A percentile compares a stretch with the other conserved stretches of the same genome.
Conservation (phyloP, 352 stramenopile genomes). For the Albugo candida region DNA sequence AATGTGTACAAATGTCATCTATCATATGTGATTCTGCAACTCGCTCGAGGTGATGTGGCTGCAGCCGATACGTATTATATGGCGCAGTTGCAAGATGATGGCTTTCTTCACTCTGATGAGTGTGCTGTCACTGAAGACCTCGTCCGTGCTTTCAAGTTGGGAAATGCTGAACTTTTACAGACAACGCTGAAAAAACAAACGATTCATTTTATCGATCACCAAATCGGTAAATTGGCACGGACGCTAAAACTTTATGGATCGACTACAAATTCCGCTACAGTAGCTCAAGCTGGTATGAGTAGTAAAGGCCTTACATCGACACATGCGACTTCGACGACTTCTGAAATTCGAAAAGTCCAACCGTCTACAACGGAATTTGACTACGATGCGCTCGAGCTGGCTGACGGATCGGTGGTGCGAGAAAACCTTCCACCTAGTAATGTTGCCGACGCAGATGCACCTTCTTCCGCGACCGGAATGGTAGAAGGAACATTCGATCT, state of each 20-base stretch:
- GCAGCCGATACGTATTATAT: constrained; percentile 60
- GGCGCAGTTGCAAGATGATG: constrained; percentile 53
- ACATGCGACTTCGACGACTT: not conserved
- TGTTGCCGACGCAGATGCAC: constrained; percentile 1
- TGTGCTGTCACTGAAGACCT: constrained; percentile 56
- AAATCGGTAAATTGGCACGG: constrained; percentile 41
- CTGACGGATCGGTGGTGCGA: constrained; percentile 6
- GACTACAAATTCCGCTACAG: not conserved
- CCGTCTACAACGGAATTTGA: constrained; percentile 25
- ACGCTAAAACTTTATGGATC: constrained; percentile 43
- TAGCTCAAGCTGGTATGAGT: not conserved
- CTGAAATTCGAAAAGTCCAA: constrained; percentile 6
- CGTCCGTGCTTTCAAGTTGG: constrained; percentile 54
- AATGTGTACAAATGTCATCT: constrained; percentile 62
- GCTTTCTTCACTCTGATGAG: constrained; percentile 51
- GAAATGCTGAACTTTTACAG: constrained; percentile 56
- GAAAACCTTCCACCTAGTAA: constrained; percentile 5
- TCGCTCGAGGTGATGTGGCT: constrained; percentile 38
- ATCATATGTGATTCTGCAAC: constrained; percentile 40
- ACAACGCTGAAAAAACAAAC: constrained; percentile 47
- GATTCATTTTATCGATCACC: constrained; percentile 62
- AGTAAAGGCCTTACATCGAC: not conserved
- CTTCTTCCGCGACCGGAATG: constrained; percentile 7
- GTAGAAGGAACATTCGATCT: constrained; percentile 59
- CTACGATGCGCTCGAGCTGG: constrained; percentile 44